Percentiles rank a stretch among this genome's conserved stretches.
Evolutionary conservation across 495 filamentous ascomycete species (phyloP).

Genomic region (Extremus antarcticus): DNA sequence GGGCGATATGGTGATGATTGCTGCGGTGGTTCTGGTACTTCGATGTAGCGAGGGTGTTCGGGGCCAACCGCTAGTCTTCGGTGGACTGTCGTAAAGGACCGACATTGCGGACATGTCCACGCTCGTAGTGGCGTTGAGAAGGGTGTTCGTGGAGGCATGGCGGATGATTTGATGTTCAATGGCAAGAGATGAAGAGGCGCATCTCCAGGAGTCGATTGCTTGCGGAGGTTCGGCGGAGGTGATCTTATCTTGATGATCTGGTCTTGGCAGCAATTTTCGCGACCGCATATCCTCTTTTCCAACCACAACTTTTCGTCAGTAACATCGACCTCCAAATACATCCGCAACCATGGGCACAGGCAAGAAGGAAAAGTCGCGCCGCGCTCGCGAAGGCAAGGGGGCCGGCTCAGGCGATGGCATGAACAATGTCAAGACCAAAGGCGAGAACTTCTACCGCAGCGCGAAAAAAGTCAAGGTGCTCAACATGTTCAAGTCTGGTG

Average conservation of each 20-base stretch:
- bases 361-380: constrained; percentile 84
- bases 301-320: not conserved
- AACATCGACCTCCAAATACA: constrained; percentile 4
- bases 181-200: not conserved
- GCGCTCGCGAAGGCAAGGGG: constrained; percentile 68
- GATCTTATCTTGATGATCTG: not conserved
- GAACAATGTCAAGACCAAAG: constrained; percentile 82
- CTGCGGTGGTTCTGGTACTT: constrained; percentile 52
- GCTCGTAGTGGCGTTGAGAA: constrained; percentile 1
- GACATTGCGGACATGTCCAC: constrained; percentile 19
- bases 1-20: constrained; percentile 32
- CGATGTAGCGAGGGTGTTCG: constrained; percentile 64
- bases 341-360: constrained; percentile 68
- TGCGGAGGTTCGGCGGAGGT: not conserved
- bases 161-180: not conserved
- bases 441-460: constrained; percentile 85
- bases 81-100: constrained; percentile 37
- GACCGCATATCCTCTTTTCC: not conserved
- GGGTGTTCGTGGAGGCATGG: constrained; percentile 12
- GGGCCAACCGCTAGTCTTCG: constrained; percentile 37
- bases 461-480: constrained; percentile 80
- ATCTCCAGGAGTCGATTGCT: not conserved
- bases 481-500: constrained; percentile 80
- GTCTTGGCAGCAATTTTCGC: not conserved
- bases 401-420: constrained; percentile 66